Evolutionary conservation across 2,329 filamentous ascomycete genomes (phyloP), one percentile per base, ranked within the genome.

Genomic region (Aspergillus luchuensis): DNA sequence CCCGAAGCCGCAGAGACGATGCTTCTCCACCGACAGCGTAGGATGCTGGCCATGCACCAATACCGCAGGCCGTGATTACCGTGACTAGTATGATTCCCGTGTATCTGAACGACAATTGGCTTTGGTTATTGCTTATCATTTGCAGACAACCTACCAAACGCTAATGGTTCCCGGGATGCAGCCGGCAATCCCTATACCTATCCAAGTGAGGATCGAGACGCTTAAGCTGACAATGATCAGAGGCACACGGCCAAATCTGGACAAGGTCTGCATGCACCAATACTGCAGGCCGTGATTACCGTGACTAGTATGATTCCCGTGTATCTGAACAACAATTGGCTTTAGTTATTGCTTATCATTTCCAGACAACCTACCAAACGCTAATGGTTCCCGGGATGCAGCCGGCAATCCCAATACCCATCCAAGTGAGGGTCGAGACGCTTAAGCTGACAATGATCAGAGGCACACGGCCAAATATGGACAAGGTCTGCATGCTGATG

Each of bases 181-280:
- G 2, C 81, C 81, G 0, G 78, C 75, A n/a, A 84, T 75, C 1
- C 82, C 82, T 71, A 83, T 80, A 0, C 70, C 72, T 5, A 76
- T 65, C 80, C 81, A 84, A 1, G 83, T 61, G 1, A 76, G 48
- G 0, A 72, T 66, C 1, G 75, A 65, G 7, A 74, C 60, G 0
- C 57, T 55, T 73, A 72, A 41, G 1, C 70, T 67, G 3, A 55
- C 58, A 8, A 67, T 43, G 21, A 68, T 63, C 5, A 83, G 71
- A 4, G 59, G 67, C 15, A 81, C 72, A 2, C 81, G 73, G 1
- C 77, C 79, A 23, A 81, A 67, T 7, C 70, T 68, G 2, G 76
- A 74, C 49, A n/a, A n/a, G n/a, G n/a, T n/a, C n/a, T n/a, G n/a
- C 72, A 76, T 50, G 69, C 66, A 5, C 74, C 72, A 28, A 74